Conservation (phyloP, 2,329 filamentous ascomycete species). For the Nothomitra cinnamomea region DNA sequence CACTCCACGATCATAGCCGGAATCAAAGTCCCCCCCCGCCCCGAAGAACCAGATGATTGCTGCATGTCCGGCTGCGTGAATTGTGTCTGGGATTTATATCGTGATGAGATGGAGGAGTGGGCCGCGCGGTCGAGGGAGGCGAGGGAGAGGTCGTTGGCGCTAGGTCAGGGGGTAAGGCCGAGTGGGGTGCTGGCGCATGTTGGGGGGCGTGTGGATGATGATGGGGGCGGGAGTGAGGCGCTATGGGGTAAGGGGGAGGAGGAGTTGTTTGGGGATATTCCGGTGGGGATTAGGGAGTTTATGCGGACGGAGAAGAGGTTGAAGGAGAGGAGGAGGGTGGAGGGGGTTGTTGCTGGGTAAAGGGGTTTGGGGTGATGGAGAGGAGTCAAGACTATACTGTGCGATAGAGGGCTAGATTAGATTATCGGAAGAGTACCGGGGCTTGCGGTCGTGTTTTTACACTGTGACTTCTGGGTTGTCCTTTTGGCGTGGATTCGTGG, state of each 20-base stretch:
- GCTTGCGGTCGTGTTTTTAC: no score
- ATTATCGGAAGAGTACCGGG: no score
- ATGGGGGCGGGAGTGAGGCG: constrained; percentile 56
- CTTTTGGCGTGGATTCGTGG: no score
- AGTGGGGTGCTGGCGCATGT: constrained; percentile 27
- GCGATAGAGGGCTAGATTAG: no score
- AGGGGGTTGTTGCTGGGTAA: constrained; percentile 22
- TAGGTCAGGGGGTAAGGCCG: constrained; percentile 31
- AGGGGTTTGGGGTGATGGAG: constrained; percentile 1
- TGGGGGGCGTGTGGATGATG: constrained; percentile 55
- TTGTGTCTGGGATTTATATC: constrained; percentile 85
- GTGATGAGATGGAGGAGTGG: constrained; percentile 89
- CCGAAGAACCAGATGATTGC: constrained; percentile 89
- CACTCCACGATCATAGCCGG: constrained; percentile 55
- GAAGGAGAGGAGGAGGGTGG: constrained; percentile 54
- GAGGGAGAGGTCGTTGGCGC: constrained; percentile 31
- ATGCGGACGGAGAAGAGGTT: constrained; percentile 93
- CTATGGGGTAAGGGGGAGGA: constrained; percentile 45
- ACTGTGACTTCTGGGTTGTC: no score
- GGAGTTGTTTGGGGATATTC: constrained; percentile 62
- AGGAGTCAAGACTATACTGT: no score
- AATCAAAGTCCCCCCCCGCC: constrained; percentile 64
- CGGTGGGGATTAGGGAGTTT: constrained; percentile 87
- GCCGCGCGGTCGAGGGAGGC: constrained; percentile 48
- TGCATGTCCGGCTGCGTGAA: constrained; percentile 98